phyloP scores from a whole-genome alignment of 176 grass and related monocot species.

The Saccharum officinarum region DNA sequence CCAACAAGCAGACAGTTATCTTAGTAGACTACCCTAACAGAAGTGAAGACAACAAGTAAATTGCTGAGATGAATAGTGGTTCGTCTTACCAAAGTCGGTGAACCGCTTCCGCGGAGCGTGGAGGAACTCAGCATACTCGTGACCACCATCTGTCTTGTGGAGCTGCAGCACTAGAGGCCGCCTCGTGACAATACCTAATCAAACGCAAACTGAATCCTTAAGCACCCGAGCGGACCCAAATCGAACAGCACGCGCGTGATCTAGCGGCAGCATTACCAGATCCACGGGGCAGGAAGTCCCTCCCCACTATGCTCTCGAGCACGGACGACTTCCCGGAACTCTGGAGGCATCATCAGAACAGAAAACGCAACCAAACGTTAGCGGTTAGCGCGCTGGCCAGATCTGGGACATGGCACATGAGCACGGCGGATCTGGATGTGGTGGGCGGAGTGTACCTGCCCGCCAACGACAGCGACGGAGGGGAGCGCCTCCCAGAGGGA shows the following conservation, averaged over 20 bases:
- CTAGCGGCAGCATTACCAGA: slow-evolving; percentile 76
- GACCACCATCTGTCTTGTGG: slow-evolving; percentile 83
- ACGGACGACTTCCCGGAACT: slow-evolving; percentile 99
- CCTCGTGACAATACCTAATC: slow-evolving; percentile 94
- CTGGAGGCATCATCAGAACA: slow-evolving; percentile 43
- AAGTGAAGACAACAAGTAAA: slow-evolving; percentile 15
- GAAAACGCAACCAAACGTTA: slow-evolving; percentile 7
- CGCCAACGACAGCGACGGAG: slow-evolving; percentile 97
- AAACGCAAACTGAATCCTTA: slow-evolving; percentile 13
- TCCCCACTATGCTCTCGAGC: slow-evolving; percentile 98
- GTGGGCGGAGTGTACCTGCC: slow-evolving; percentile 59
- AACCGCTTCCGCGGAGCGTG: slow-evolving; percentile 81
- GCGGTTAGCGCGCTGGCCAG: slow-evolving; percentile 10
- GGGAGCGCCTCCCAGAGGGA: slow-evolving; percentile 98
- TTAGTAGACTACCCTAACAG: neutral
- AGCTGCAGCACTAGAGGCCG: slow-evolving; percentile 93
- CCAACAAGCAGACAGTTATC: neutral
- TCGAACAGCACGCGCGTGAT: slow-evolving; percentile 31
- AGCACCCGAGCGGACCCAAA: slow-evolving; percentile 10
- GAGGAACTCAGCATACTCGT: slow-evolving; percentile 95
- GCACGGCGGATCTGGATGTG: neutral
- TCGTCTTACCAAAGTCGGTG: slow-evolving; percentile 70
- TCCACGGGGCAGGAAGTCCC: slow-evolving; percentile 99
- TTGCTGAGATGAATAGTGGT: neutral
- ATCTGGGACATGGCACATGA: slow-evolving; percentile 34